Conservation (phyloP, 345 rosid genomes). For the Acer yangbiense region DNA sequence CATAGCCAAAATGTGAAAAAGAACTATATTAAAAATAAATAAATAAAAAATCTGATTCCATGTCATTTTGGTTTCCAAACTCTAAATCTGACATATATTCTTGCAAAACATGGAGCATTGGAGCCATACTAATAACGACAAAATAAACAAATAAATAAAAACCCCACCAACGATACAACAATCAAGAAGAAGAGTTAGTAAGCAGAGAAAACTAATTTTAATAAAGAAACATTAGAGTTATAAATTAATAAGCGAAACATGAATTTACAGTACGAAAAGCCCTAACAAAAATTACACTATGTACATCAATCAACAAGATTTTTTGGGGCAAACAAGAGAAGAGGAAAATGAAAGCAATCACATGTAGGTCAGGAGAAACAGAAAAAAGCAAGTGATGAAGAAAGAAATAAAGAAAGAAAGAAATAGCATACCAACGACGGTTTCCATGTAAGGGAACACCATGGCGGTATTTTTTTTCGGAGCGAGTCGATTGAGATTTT, state of each 20-base stretch:
- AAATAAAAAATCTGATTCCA: not conserved
- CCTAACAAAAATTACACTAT: constrained; percentile 10
- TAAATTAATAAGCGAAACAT: not conserved
- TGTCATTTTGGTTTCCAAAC: not conserved
- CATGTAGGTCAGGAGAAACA: not conserved
- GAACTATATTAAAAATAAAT: not conserved
- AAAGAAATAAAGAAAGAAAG: not conserved
- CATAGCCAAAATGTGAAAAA: not conserved
- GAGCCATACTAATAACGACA: not conserved
- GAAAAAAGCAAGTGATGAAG: no score
- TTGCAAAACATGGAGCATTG: not conserved
- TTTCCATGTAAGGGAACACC: constrained; percentile 92
- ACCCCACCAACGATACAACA: not conserved
- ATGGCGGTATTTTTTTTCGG: constrained; percentile 31
- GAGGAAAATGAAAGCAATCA: not conserved
- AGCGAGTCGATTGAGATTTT: no score
- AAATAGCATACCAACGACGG: constrained; percentile 65
- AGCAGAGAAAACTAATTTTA: not conserved
- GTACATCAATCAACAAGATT: not conserved
- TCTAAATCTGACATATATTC: not conserved
- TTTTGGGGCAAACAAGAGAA: not conserved
- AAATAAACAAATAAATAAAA: not conserved
- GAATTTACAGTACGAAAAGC: constrained; percentile 3
- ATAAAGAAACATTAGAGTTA: constrained; percentile 11
- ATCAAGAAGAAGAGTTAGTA: not conserved